These are phyloP conservation scores for Magnaporthales sp. DNA, from an alignment of 2,329 filamentous ascomycete species.

Conservation along the genomic window DNA sequence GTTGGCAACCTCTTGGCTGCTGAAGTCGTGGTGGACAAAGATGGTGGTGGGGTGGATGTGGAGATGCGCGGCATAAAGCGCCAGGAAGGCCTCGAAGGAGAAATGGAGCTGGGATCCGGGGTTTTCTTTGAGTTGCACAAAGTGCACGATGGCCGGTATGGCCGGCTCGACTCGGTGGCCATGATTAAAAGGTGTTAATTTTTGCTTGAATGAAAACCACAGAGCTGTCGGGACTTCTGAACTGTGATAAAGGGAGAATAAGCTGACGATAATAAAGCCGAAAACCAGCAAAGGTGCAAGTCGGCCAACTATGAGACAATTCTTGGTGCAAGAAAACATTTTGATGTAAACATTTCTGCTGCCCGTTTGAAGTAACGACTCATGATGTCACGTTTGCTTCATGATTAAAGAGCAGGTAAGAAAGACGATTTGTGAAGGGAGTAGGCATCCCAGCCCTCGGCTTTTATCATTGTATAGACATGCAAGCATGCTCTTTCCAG, in stretches of 20 bases:
- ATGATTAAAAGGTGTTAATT: not conserved
- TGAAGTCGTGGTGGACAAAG: not conserved
- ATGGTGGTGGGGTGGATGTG: not conserved
- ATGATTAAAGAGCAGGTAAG: not conserved
- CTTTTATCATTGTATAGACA: too few species aligned
- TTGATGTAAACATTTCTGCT: not conserved
- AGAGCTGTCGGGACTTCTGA: not conserved
- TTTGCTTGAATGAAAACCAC: not conserved
- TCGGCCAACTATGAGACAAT: not conserved
- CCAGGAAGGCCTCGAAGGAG: not conserved
- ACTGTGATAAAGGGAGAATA: not conserved
- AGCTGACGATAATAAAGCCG: not conserved
- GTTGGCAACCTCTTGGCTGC: not conserved
- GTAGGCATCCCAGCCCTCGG: too few species aligned
- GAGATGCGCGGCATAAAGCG: not conserved
- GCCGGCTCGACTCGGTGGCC: not conserved
- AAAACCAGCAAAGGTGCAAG: not conserved
- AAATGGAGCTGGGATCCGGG: not conserved
- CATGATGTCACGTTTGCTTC: not conserved
- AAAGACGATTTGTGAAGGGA: too few species aligned
- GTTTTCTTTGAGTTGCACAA: not conserved
- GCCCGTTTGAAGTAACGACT: not conserved
- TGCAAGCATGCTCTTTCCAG: too few species aligned
- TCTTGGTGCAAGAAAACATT: not conserved
- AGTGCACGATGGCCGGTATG: not conserved